A percentile compares a stretch with the other conserved stretches of the same genome.
These are phyloP conservation scores for Pyrenophora graminea DNA, from an alignment of 2,329 filamentous ascomycete genomes.

Conservation along the genomic window DNA sequence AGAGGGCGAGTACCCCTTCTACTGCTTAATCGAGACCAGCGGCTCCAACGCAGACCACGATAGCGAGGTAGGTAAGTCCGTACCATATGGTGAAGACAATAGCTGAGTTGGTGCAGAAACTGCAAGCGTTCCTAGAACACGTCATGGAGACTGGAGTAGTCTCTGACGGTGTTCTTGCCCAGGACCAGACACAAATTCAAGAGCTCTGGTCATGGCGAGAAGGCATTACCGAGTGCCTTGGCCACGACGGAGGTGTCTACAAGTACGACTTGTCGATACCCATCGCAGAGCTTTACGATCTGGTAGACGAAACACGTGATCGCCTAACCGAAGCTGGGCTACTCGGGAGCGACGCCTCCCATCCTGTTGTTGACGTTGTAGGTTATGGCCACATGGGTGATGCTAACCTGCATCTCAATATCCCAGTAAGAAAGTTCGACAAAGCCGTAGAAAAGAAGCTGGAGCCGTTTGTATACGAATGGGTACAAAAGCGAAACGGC, in stretches of 20 bases:
- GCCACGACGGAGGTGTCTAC: conserved; percentile 93
- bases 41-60: conserved; percentile 95
- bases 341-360: conserved; percentile 70
- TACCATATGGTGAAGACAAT: too few relatives aligned
- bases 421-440: conserved; percentile 80
- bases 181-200: conserved; percentile 87
- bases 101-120: conserved; percentile 62
- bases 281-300: conserved; percentile 78
- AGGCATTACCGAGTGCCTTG: conserved; percentile 85
- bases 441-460: conserved; percentile 83
- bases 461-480: conserved; percentile 97
- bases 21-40: conserved; percentile 94
- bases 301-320: conserved; percentile 83
- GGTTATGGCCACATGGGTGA: conserved; percentile 99
- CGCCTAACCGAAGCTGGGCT: conserved; percentile 75
- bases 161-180: conserved; percentile 84
- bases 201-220: conserved; percentile 91
- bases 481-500: conserved; percentile 84
- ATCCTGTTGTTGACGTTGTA: conserved; percentile 85
- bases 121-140: conserved; percentile 86
- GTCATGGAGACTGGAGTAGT: conserved; percentile 90
- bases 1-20: conserved; percentile 85
- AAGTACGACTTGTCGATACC: conserved; percentile 99
- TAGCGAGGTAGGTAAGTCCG: conserved; percentile 54
- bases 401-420: conserved; percentile 91